Base-by-base conservation (phyloP, 1,139 yeast genomes). In the Nakaseomyces uthaithaninus region DNA sequence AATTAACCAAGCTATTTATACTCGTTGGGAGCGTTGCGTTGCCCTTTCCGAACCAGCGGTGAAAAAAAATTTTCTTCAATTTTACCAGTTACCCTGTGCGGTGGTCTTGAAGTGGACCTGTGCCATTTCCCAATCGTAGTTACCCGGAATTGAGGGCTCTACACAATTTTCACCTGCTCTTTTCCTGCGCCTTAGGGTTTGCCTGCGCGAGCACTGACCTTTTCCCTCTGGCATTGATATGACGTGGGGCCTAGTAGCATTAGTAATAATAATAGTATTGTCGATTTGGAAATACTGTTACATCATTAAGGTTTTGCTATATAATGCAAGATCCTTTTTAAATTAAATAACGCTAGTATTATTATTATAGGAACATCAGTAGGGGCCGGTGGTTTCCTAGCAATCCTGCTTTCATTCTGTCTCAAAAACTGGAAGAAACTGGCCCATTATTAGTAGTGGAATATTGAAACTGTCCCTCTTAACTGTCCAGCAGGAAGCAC, bases 381-480 rank as follows among this genome's bases (percentile, higher is more conserved):
- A n/a, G n/a, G n/a, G n/a, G n/a, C n/a, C n/a, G n/a, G n/a, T n/a
- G n/a, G n/a, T n/a, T n/a, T n/a, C n/a, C n/a, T n/a, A n/a, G n/a
- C n/a, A n/a, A n/a, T n/a, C n/a, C n/a, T 15, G 4, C 5, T 8
- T 11, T 23, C 31, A 48, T 16, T 45, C 45, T 11, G 41, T 42
- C 14, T 53, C 55, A 36, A 64, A 54, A 19, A 84, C 80, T 1
- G 95, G 95, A 42, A 87, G 62, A 55, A 87, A 87, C 55, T 86
- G 91, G 8, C 96, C 96, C 33, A 87, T 80, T 36, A 89, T 78
- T 78, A 87, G 78, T 91, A 87, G 80, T 11, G 97, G 96, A 41
- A 87, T 78, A 54, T 87, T 95, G 63, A 87, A 89, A 39, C 84
- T 77, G 62, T 89, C 96, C 49, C 95, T 68, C 53, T 85, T 85